phyloP scores from a whole-genome alignment of 257 asterid genomes.

The Solanum sejunctum region DNA sequence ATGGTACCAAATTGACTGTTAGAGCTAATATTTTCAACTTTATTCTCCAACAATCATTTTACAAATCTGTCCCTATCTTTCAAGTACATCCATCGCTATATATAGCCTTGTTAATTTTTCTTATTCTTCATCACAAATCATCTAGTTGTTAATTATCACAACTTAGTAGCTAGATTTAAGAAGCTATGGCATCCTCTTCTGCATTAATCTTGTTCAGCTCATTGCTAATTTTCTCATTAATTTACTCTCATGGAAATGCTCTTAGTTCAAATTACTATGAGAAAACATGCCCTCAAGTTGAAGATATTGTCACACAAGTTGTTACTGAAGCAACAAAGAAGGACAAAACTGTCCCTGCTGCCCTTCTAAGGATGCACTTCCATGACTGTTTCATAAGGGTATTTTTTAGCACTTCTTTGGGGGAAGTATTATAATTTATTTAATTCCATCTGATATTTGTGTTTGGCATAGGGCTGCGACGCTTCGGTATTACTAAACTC shows the following conservation, averaged over 20 bases:
- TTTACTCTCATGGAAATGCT: slow-evolving; percentile 9
- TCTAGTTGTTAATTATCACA: neutral
- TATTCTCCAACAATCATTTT: neutral
- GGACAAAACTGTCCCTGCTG: slow-evolving; percentile 10
- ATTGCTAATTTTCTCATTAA: neutral
- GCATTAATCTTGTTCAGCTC: neutral
- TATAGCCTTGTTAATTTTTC: neutral
- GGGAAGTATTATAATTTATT: neutral
- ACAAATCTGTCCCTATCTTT: neutral
- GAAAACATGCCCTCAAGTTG: slow-evolving; percentile 7
- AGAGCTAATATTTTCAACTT: neutral
- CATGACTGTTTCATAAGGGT: slow-evolving; percentile 16
- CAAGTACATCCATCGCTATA: slow-evolving; percentile 2
- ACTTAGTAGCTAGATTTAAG: neutral
- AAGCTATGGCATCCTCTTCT: neutral
- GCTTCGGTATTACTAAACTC: slow-evolving; percentile 14
- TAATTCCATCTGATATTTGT: neutral
- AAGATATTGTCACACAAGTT: neutral
- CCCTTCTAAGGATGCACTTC: slow-evolving; percentile 9
- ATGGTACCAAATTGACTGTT: slow-evolving; percentile 10
- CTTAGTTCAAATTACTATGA: slow-evolving; percentile 24
- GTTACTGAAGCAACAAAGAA: neutral
- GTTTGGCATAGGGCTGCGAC: slow-evolving; percentile 9
- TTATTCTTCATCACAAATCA: neutral
- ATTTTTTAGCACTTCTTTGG: neutral